Base-by-base conservation (phyloP, 2,329 filamentous ascomycete genomes). In the Calonectria pseudoreteaudii region DNA sequence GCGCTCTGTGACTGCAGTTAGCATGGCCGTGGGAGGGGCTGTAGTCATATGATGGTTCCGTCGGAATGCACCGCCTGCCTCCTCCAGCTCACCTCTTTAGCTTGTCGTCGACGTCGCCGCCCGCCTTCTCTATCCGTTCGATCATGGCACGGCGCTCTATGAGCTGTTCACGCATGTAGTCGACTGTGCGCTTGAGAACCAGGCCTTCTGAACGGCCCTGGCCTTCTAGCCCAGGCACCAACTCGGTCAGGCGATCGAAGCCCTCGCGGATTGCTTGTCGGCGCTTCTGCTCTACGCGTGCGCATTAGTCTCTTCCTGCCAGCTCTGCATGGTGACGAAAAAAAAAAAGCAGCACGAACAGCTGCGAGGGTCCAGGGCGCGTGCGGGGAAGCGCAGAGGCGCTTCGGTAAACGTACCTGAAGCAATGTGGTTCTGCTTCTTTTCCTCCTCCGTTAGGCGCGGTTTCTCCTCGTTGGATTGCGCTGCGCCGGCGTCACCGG, bases 151-250 rank as follows among this genome's bases (percentile, higher is more conserved):
- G 87, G 23, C 93, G 88, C 81, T 91, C 89, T 62, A 88, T 85
- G 11, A 94, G 84, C 81, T 93, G 87, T 74, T 91, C 85, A 52
- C 87, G 87, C 81, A 94, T 92, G 75, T 89, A 93, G 18, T 93
- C 91, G 36, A 94, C 90, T 0, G 93, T 94, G 76, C 90, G 90
- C 75, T 92, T 91, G 28, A 98, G 88, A n/a, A 98, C 95, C 23
- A 95, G 88, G 34, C 94, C 94, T 83, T 98, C 95, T 76, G 94
- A 97, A 58, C 95, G 92, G 1, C 94, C 95, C 81, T 96, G 94
- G 0, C 95, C 95, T 79, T 94, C 91, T 68, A 97, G 88, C 0
- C 94, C 95, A 0, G 95, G 95, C 1, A 98, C 94, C 38, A 97
- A 89, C 68, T 93, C 91, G 20, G 94, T 94, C 31, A 98, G 89